These are phyloP conservation scores for Floccularia luteovirens DNA, from an alignment of 768 basidiomycete species.

Conservation along the genomic window DNA sequence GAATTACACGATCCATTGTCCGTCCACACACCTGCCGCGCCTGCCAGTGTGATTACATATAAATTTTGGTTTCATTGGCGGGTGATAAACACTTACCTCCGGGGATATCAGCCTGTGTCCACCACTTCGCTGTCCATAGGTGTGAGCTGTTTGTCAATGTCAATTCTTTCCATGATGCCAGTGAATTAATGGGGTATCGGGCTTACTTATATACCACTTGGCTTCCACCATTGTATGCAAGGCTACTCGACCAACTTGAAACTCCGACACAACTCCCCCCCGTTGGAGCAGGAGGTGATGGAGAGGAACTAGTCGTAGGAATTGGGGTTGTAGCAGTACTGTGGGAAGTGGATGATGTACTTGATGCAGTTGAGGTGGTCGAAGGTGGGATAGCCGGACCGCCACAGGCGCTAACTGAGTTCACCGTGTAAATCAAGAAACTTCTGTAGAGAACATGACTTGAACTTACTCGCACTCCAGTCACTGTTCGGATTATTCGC, in stretches of 20 bases:
- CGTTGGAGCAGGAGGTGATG: slow-evolving; percentile 17
- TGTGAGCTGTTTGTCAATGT: slow-evolving; percentile 24
- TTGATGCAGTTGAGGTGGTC: slow-evolving; percentile 10
- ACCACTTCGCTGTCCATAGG: slow-evolving; percentile 48
- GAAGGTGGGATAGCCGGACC: slow-evolving; percentile 16
- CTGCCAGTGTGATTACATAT: slow-evolving; percentile 17
- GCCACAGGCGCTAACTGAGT: slow-evolving; percentile 47
- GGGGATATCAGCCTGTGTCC: slow-evolving; percentile 53
- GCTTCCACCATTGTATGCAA: slow-evolving; percentile 43
- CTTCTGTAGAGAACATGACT: not conserved
- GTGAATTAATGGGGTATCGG: slow-evolving; percentile 4
- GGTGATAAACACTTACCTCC: slow-evolving; percentile 24
- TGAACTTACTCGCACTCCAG: slow-evolving; percentile 60
- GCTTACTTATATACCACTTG: slow-evolving; percentile 45
- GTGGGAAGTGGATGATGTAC: slow-evolving; percentile 11
- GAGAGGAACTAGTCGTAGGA: slow-evolving; percentile 8
- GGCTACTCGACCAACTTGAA: slow-evolving; percentile 39
- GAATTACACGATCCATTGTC: slow-evolving; percentile 45
- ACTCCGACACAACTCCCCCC: slow-evolving; percentile 38
- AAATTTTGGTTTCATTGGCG: slow-evolving; percentile 1
- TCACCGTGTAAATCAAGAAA: not conserved
- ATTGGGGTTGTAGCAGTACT: slow-evolving; percentile 10
- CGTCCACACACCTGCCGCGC: slow-evolving; percentile 44
- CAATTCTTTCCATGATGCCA: too few species aligned
- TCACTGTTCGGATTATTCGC: slow-evolving; percentile 42